Evolutionary conservation across 2,329 filamentous ascomycete species (phyloP).

Genomic region (Neofusicoccum laricinum): DNA sequence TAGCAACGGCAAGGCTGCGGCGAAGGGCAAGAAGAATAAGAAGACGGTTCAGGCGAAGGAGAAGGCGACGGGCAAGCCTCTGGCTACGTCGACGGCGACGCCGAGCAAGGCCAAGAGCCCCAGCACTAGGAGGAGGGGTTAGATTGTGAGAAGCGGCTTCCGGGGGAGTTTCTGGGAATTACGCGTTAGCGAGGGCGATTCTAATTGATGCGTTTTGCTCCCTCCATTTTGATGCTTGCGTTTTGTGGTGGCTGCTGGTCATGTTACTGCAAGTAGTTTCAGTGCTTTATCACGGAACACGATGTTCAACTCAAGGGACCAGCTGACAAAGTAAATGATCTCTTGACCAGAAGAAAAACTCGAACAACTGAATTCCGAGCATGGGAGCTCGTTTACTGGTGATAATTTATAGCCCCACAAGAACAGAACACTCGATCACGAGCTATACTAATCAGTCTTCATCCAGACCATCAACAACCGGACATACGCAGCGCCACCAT

Average conservation of each 20-base stretch:
- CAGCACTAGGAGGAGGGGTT: conserved; percentile 56
- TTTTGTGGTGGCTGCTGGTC: not conserved
- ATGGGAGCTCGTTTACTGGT: too few species aligned
- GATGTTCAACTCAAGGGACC: too few species aligned
- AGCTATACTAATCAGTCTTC: too few species aligned
- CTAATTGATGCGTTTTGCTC: not conserved
- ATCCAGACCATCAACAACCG: too few species aligned
- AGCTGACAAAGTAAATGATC: too few species aligned
- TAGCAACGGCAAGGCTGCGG: conserved; percentile 26
- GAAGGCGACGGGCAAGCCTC: conserved; percentile 29
- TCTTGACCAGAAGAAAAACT: too few species aligned
- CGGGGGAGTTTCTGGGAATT: not conserved
- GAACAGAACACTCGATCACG: too few species aligned
- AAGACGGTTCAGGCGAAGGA: conserved; percentile 30
- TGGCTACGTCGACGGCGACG: conserved; percentile 40
- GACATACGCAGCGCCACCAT: too few species aligned
- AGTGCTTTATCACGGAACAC: too few species aligned
- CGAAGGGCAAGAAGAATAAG: conserved; percentile 23
- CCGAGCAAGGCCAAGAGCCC: conserved; percentile 48
- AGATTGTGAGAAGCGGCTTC: not conserved
- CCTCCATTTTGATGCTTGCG: not conserved
- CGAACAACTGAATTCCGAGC: too few species aligned
- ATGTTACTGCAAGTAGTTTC: not conserved
- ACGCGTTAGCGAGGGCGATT: not conserved
- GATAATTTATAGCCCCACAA: too few species aligned